Percentiles rank a stretch among this genome's conserved stretches.
phyloP scores from a whole-genome alignment of 805 yeast genomes.

The Candida nanaspora region DNA sequence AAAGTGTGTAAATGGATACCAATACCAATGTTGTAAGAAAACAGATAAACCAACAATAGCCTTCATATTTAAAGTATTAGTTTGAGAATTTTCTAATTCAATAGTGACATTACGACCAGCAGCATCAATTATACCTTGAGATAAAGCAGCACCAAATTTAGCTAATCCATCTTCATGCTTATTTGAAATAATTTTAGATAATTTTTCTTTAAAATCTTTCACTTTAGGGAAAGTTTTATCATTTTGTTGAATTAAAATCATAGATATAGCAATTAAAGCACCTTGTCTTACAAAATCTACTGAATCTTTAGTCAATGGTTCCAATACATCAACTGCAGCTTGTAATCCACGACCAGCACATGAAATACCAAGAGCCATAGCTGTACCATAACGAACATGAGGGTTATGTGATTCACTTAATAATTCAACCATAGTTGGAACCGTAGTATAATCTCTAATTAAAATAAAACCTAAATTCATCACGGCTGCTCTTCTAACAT shows the following conservation, averaged over 20 bases:
- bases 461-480: slow-evolving; percentile 86
- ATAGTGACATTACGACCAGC: slow-evolving; percentile 98
- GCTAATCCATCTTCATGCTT: slow-evolving; percentile 97
- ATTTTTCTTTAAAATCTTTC: slow-evolving; percentile 62
- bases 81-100: slow-evolving; percentile 77
- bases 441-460: slow-evolving; percentile 84
- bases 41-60: slow-evolving; percentile 89
- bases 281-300: slow-evolving; percentile 98
- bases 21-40: slow-evolving; percentile 93
- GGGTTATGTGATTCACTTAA: slow-evolving; percentile 94
- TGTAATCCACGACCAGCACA: slow-evolving; percentile 92
- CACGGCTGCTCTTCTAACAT: slow-evolving; percentile 94
- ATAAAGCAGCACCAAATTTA: slow-evolving; percentile 93
- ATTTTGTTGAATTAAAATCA: slow-evolving; percentile 85
- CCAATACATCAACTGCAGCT: slow-evolving; percentile 86
- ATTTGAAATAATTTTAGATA: slow-evolving; percentile 68
- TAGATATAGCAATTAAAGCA: slow-evolving; percentile 84
- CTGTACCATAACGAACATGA: slow-evolving; percentile 97
- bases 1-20: slow-evolving; percentile 97
- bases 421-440: slow-evolving; percentile 91
- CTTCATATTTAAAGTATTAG: slow-evolving; percentile 83
- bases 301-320: slow-evolving; percentile 87
- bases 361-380: slow-evolving; percentile 92
- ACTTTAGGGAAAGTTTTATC: slow-evolving; percentile 79
- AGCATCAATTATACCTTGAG: slow-evolving; percentile 97